Conservation (phyloP, 2,329 filamentous ascomycete species). For the Knufia fluminis region DNA sequence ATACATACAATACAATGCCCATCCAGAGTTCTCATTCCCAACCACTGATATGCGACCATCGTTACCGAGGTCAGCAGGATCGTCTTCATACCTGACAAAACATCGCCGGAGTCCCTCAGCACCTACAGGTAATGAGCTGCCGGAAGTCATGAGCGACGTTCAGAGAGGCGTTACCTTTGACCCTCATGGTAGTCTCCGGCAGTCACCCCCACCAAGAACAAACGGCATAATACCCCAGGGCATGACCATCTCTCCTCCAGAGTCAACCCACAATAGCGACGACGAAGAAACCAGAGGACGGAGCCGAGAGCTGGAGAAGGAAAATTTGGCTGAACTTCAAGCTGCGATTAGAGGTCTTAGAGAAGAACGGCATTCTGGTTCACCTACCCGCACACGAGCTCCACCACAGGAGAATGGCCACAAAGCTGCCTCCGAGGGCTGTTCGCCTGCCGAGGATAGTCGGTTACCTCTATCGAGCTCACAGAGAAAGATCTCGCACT, state of each 20-base stretch:
- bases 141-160: constrained; percentile 17
- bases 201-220: constrained; percentile 74
- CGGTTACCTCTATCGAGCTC: constrained; percentile 41
- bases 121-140: constrained; percentile 26
- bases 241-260: constrained; percentile 82
- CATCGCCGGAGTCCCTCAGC: constrained; percentile 51
- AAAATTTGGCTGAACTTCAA: constrained; percentile 58
- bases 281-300: constrained; percentile 61
- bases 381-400: constrained; percentile 38
- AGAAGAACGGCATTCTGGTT: constrained; percentile 48
- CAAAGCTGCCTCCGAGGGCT: constrained; percentile 14
- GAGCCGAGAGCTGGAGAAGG: constrained; percentile 30
- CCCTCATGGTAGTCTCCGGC: constrained; percentile 57
- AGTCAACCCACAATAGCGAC: constrained; percentile 70
- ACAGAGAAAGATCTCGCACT: constrained; percentile 53
- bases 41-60: constrained; percentile 32
- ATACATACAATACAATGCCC: constrained; percentile 27
- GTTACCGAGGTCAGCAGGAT: constrained; percentile 48
- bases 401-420: constrained; percentile 16
- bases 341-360: constrained; percentile 75
- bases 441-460: constrained; percentile 31
- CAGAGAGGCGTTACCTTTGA: constrained; percentile 24
- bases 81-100: constrained; percentile 52
- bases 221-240: constrained; percentile 70
- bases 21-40: constrained; percentile 3